These are phyloP conservation scores for Chytriomyces confervae DNA, from an alignment of 192 early-diverging fungal genomes.

Conservation along the genomic window DNA sequence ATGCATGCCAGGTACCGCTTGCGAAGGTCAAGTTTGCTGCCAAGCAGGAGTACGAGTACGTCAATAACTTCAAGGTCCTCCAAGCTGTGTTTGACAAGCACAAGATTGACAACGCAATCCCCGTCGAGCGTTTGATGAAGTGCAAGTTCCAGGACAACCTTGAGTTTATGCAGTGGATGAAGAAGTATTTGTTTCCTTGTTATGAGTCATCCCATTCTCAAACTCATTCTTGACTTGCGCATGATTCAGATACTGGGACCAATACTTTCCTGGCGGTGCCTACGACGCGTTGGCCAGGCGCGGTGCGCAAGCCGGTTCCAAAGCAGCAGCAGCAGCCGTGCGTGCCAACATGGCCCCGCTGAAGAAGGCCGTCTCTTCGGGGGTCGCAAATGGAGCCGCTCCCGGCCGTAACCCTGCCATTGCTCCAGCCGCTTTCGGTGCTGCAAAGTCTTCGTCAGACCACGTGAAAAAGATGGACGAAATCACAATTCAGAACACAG, in stretches of 20 bases:
- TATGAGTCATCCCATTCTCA: neutral
- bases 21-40: slow-evolving; percentile 91
- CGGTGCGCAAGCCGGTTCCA: neutral
- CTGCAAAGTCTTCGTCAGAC: slow-evolving; percentile 31
- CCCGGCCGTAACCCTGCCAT: neutral
- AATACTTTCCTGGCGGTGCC: slow-evolving; percentile 77
- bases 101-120: slow-evolving; percentile 92
- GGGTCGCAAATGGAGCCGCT: neutral
- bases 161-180: slow-evolving; percentile 97
- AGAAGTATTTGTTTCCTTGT: slow-evolving; percentile 50
- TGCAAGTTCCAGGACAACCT: slow-evolving; percentile 99
- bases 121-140: slow-evolving; percentile 88
- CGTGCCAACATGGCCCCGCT: neutral
- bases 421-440: slow-evolving; percentile 29
- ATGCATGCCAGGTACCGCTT: slow-evolving; percentile 70
- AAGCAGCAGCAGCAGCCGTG: slow-evolving; percentile 33
- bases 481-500: slow-evolving; percentile 75
- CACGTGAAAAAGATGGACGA: slow-evolving; percentile 72
- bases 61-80: slow-evolving; percentile 93
- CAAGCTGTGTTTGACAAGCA: slow-evolving; percentile 87
- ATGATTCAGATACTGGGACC: slow-evolving; percentile 81
- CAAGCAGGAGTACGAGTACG: slow-evolving; percentile 92
- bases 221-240: neutral
- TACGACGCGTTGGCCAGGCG: slow-evolving; percentile 86
- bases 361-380: slow-evolving; percentile 7